A percentile compares a stretch with the other conserved stretches of the same genome.
These are phyloP conservation scores for Claviceps digitariae DNA, from an alignment of 2,329 filamentous ascomycete genomes.

Conservation along the genomic window DNA sequence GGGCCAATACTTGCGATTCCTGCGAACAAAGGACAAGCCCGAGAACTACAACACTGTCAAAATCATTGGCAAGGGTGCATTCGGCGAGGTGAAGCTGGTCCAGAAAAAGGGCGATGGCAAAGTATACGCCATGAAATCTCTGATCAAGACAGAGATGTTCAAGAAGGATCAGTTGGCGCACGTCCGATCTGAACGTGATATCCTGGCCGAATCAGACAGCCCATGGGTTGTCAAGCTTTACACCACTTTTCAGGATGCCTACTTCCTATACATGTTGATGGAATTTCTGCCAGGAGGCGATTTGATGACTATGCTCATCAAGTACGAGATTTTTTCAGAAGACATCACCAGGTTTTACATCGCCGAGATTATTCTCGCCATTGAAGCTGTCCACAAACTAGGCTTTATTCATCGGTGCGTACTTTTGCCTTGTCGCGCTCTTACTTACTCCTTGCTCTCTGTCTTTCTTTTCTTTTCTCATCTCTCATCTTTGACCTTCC, in stretches of 20 bases:
- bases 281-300: slow-evolving; percentile 97
- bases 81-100: slow-evolving; percentile 95
- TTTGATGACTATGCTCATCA: slow-evolving; percentile 99
- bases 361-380: slow-evolving; percentile 94
- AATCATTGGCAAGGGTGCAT: slow-evolving; percentile 97
- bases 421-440: too few relatives aligned
- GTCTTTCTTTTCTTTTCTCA: not conserved
- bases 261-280: slow-evolving; percentile 98
- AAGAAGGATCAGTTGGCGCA: slow-evolving; percentile 97
- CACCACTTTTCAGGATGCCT: slow-evolving; percentile 92
- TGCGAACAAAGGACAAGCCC: slow-evolving; percentile 83
- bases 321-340: slow-evolving; percentile 98
- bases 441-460: not conserved
- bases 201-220: slow-evolving; percentile 96
- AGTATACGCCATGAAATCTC: slow-evolving; percentile 94
- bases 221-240: slow-evolving; percentile 98
- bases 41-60: slow-evolving; percentile 94
- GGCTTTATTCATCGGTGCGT: slow-evolving; percentile 94
- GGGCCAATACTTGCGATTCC: slow-evolving; percentile 82
- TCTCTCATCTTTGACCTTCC: not conserved
- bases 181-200: slow-evolving; percentile 93
- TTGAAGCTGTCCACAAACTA: slow-evolving; percentile 94
- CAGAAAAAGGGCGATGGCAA: slow-evolving; percentile 94
- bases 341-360: slow-evolving; percentile 99
- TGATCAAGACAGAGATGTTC: slow-evolving; percentile 99